Evolutionary conservation across 805 yeast species (phyloP), one percentile per base, ranked within the genome.

Genomic region (Ogataea degrootiae): DNA sequence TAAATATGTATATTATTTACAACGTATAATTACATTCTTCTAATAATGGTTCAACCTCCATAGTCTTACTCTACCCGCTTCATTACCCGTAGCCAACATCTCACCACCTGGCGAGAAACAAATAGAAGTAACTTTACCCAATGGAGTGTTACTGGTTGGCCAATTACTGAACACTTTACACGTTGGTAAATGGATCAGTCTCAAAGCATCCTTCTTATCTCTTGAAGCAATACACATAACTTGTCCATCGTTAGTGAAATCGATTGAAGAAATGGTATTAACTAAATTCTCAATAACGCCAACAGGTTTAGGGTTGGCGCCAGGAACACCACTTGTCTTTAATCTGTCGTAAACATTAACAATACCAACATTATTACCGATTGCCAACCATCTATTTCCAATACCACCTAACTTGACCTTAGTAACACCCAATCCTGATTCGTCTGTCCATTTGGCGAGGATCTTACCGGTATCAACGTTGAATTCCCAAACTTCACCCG

Each of bases 121-220:
- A 2, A 82, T 84, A 16, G 83, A 68, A 0, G 97, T 87, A 34
- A 94, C 97, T 55, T 85, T 82, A n/a, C 99, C 99, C 55, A 94
- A 75, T 11, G 99, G 98, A 0, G 99, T 92, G 6, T 90, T 90
- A 44, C 92, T 83, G 2, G 98, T 94, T 16, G 99, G 99, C 99
- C 99, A 94, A 71, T 94, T 94, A 42, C 83, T 75, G 69, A 83
- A 94, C 6, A 88, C 96, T 17, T 87, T 79, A 54, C 92, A 88
- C 23, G 87, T 77, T 21, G 97, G 96, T 48, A 92, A 68, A 63
- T 94, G 98, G 12, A 89, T 91, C 53, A 94, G 65, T 59, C 91
- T 78, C 51, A 94, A 72, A 3, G 97, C 87, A 66, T 94, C 98
- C 58, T 84, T 82, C 69, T 83, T 82, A 5, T 85, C 89, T 58